Conservation (phyloP, 176 grass and related monocot genomes). For the Calamus simplicifolius region DNA sequence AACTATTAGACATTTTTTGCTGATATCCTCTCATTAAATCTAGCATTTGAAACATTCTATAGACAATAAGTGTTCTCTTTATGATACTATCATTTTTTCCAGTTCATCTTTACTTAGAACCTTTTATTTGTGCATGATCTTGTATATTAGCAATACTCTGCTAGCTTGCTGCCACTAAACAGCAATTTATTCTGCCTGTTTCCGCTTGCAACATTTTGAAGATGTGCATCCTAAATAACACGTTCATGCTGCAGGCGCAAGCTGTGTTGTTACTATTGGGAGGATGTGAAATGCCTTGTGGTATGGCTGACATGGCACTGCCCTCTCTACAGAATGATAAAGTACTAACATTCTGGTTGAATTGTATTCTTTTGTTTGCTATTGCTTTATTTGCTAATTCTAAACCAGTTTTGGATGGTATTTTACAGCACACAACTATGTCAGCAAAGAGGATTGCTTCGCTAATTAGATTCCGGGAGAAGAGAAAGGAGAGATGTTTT, state of each 20-base stretch:
- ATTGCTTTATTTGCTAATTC: no score
- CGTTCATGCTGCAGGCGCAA: slow-evolving; percentile 48
- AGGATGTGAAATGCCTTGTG: slow-evolving; percentile 50
- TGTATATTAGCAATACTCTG: no score
- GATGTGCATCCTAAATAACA: no score
- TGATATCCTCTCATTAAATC: no score
- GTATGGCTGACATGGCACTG: slow-evolving; percentile 37
- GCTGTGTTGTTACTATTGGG: slow-evolving; percentile 63
- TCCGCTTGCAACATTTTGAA: slow-evolving; percentile 2
- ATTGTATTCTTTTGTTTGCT: no score
- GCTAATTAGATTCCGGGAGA: slow-evolving; percentile 64
- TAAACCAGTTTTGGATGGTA: slow-evolving; percentile 4
- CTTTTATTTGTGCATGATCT: no score
- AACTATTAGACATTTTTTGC: no score
- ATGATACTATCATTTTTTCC: no score
- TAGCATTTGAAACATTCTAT: no score
- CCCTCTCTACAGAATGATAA: slow-evolving; percentile 33
- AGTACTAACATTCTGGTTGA: slow-evolving; percentile 20
- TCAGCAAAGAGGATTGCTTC: slow-evolving; percentile 64
- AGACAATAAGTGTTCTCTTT: no score
- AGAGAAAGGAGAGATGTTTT: slow-evolving; percentile 77
- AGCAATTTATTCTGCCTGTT: not conserved
- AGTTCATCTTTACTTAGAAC: no score
- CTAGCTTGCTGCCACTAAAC: not conserved
- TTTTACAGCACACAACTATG: slow-evolving; percentile 26